Evolutionary conservation across 2,329 filamentous ascomycete genomes (phyloP), one percentile per base, ranked within the genome.

Genomic region (Alternaria rosae): DNA sequence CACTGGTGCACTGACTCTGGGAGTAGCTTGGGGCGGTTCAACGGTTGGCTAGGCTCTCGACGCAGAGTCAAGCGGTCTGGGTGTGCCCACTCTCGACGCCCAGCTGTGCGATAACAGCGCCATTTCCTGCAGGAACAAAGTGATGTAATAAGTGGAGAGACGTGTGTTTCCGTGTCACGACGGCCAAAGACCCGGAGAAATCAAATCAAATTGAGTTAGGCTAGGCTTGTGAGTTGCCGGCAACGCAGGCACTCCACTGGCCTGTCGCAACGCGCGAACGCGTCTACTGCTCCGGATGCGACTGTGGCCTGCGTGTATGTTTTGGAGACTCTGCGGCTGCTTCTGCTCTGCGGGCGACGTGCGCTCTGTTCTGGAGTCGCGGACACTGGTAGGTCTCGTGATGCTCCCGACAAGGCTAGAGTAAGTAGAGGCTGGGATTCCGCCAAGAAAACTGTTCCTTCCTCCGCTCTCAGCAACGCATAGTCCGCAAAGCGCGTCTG

Each of bases 61-160:
- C 47, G 47, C 47, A 69, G 65, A 50, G 59, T 65, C 62, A 59
- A 65, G 68, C 68, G 66, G 63, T 63, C 67, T 64, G 57, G 63
- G 55, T 26, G 65, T 59, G 67, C 43, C 64, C 66, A 70, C 61
- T 50, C 53, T 61, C 54, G 38, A 52, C 54, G 47, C 59, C 47
- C 59, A 57, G 54, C 54, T 26, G 26, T 38, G 58, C 45, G 44
- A 57, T 50, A 45, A 41, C 45, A 51, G 57, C 26, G 44, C 54
- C 30, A 58, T 30, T 32, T 38, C 41, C 66, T 69, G 70, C 69
- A 69, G 64, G 64, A 66, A 67, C 64, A 59, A 57, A 41, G 67
- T 73, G 71, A 75, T 76, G 75, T 70, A 77, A 76, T 76, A 76
- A 77, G 76, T 77, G 76, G 75, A 76, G 76, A 77, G 73, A 70